Conservation (phyloP, 2,329 filamentous ascomycete species). For the Hypoxylon sp. region DNA sequence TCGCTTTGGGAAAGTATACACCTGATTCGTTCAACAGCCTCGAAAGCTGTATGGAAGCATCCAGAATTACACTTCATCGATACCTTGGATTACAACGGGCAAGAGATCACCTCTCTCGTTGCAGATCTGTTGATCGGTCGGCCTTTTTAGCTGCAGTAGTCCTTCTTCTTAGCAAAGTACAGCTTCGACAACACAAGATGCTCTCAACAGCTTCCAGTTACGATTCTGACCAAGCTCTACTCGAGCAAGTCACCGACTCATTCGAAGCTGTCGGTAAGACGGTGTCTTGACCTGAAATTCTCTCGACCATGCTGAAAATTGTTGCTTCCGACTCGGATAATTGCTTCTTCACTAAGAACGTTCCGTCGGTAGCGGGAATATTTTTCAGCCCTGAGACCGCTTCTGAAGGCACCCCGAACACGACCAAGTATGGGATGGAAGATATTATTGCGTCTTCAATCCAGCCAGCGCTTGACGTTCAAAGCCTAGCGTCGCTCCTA, state of each 20-base stretch:
- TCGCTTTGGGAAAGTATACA: slow-evolving; percentile 16
- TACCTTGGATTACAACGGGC: slow-evolving; percentile 21
- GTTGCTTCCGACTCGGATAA: background rate
- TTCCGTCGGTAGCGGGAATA: background rate
- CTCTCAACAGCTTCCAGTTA: background rate
- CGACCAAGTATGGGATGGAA: slow-evolving; percentile 1
- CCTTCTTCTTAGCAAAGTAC: slow-evolving; percentile 15
- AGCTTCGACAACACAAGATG: slow-evolving; percentile 8
- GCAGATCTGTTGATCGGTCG: slow-evolving; percentile 22
- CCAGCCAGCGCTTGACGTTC: slow-evolving; percentile 11
- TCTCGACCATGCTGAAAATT: slow-evolving; percentile 18
- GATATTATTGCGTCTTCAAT: slow-evolving; percentile 21
- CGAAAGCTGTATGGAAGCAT: slow-evolving; percentile 27
- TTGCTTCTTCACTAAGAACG: background rate
- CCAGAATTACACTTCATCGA: slow-evolving; percentile 20
- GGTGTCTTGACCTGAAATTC: too few relatives aligned
- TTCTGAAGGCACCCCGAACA: background rate
- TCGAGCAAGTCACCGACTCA: slow-evolving; percentile 12
- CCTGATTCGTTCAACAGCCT: slow-evolving; percentile 18
- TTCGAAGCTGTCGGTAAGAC: slow-evolving; percentile 10
- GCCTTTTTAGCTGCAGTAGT: slow-evolving; percentile 14
- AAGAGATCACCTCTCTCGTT: slow-evolving; percentile 23
- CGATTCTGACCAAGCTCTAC: slow-evolving; percentile 8
- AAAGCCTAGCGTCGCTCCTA: slow-evolving; percentile 12
- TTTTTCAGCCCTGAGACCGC: background rate